phyloP scores from a whole-genome alignment of 345 rosid species.

The Brassica incana region DNA sequence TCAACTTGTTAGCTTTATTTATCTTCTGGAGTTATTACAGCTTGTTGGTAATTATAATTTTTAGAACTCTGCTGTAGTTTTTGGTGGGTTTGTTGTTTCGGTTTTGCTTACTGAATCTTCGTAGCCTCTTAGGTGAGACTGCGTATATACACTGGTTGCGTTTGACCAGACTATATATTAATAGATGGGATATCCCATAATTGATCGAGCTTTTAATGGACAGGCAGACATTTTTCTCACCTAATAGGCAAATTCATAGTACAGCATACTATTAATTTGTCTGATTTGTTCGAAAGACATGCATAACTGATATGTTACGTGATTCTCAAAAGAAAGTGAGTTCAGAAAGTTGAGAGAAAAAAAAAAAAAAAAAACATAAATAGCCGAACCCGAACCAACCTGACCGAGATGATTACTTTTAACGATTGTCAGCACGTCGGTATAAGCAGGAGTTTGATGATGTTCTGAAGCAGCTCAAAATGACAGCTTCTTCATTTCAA shows the following conservation, averaged over 20 bases:
- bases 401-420: slow-evolving; percentile 5
- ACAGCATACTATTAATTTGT: background rate
- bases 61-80: background rate
- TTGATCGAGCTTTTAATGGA: background rate
- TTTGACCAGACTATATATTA: background rate
- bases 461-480: slow-evolving; percentile 1
- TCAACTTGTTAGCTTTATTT: background rate
- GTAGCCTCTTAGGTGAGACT: background rate
- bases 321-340: background rate
- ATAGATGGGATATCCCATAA: background rate
- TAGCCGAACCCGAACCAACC: slow-evolving; percentile 18
- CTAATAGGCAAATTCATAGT: background rate
- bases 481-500: slow-evolving; percentile 35
- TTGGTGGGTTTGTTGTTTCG: background rate
- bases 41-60: background rate
- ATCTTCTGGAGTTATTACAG: background rate
- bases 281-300: slow-evolving; percentile 1
- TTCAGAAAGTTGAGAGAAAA: no score
- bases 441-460: slow-evolving; percentile 6
- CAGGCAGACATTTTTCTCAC: no score
- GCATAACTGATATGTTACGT: background rate
- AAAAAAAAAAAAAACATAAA: no score
- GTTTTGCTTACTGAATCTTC: background rate
- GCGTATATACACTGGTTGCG: background rate
- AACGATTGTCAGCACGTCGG: background rate